phyloP scores from a whole-genome alignment of 2,329 filamentous ascomycete genomes.

The Aschersonia sp. region DNA sequence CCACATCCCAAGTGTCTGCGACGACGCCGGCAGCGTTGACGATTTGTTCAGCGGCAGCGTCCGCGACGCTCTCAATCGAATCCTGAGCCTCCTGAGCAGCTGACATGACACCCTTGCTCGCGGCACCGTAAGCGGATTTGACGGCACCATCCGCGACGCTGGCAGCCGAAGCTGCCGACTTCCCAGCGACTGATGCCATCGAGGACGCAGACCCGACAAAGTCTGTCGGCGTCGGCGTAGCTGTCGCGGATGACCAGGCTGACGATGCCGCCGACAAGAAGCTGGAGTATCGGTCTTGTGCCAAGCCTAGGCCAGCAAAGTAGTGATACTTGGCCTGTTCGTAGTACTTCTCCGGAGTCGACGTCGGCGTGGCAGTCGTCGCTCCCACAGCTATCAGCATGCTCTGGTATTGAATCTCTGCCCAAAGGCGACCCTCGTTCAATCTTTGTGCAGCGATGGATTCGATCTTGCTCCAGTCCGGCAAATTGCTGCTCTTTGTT shows the following conservation, averaged over 20 bases:
- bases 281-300: constrained; percentile 64
- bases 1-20: constrained; percentile 23
- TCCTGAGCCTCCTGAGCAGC: constrained; percentile 22
- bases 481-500: constrained; percentile 21
- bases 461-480: constrained; percentile 35
- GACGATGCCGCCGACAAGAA: constrained; percentile 60
- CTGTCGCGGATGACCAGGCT: constrained; percentile 44
- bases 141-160: constrained; percentile 33
- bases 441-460: constrained; percentile 58
- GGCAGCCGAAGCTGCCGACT: constrained; percentile 28
- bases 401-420: constrained; percentile 55
- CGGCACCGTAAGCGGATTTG: constrained; percentile 34
- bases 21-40: constrained; percentile 21
- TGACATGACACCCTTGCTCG: constrained; percentile 25
- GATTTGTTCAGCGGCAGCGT: constrained; percentile 26
- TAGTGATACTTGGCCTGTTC: constrained; percentile 52
- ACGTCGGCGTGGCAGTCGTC: constrained; percentile 35
- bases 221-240: constrained; percentile 46
- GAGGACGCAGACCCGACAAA: constrained; percentile 31
- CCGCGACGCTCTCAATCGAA: constrained; percentile 24
- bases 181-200: constrained; percentile 31
- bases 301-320: constrained; percentile 63
- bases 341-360: constrained; percentile 39
- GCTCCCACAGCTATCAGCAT: constrained; percentile 50
- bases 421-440: constrained; percentile 53